A percentile compares a stretch with the other conserved stretches of the same genome.
phyloP scores from a whole-genome alignment of 2,329 filamentous ascomycete genomes.

The Cladophialophora psammophila region DNA sequence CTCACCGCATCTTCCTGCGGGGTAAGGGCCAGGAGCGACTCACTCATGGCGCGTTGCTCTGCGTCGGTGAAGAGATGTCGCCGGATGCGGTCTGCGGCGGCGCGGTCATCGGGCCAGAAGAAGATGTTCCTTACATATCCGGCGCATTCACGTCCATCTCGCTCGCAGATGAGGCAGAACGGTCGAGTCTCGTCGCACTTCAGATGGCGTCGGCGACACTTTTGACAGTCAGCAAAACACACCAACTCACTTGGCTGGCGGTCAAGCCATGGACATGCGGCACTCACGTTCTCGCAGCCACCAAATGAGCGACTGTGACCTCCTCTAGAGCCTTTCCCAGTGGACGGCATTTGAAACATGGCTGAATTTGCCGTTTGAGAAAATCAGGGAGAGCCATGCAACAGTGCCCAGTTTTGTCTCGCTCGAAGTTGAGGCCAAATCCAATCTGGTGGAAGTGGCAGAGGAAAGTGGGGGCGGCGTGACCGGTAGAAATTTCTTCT shows the following conservation, averaged over 20 bases:
- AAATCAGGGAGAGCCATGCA: no score
- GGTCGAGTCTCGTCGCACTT: constrained; percentile 57
- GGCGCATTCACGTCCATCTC: constrained; percentile 48
- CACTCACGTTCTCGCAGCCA: constrained; percentile 29
- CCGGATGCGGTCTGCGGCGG: constrained; percentile 46
- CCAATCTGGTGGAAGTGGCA: background rate
- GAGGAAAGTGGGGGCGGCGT: background rate
- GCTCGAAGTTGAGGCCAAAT: background rate
- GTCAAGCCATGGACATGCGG: background rate
- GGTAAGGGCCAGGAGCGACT: constrained; percentile 47
- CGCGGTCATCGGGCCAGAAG: constrained; percentile 44
- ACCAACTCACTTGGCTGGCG: background rate
- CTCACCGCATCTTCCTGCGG: constrained; percentile 36
- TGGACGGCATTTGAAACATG: background rate
- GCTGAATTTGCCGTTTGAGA: background rate
- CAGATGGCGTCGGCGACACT: constrained; percentile 52
- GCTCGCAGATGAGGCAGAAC: constrained; percentile 49
- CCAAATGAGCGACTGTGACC: constrained; percentile 28
- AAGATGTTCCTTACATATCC: constrained; percentile 53
- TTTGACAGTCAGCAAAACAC: background rate
- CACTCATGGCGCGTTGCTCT: constrained; percentile 48
- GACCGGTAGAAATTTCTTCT: background rate
- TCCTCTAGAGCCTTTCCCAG: background rate
- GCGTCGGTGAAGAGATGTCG: constrained; percentile 54
- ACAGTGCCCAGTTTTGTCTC: no score